phyloP scores from a whole-genome alignment of 257 asterid genomes.

The Petrea volubilis region DNA sequence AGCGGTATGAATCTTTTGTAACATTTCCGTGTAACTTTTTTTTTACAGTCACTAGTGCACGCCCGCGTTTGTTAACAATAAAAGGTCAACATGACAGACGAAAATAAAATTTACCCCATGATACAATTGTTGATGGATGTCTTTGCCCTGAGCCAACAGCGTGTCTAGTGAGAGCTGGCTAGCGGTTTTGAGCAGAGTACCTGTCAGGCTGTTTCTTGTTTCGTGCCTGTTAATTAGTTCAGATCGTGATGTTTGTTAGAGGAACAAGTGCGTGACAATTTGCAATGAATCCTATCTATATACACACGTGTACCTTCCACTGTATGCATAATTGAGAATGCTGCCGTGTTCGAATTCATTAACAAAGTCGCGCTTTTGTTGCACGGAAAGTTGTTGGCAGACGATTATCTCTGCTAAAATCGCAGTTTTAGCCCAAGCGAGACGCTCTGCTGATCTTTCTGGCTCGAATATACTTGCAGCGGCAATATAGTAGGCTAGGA shows the following conservation, averaged over 20 bases:
- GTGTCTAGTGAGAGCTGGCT: constrained; percentile 62
- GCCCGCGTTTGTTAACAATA: too few relatives aligned
- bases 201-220: constrained; percentile 40
- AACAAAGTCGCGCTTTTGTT: constrained; percentile 43
- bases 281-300: too few relatives aligned
- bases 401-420: constrained; percentile 45
- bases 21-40: too few relatives aligned
- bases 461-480: constrained; percentile 67
- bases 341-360: constrained; percentile 37
- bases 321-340: constrained; percentile 23
- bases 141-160: constrained; percentile 50
- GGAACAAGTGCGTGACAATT: too few relatives aligned
- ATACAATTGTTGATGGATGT: constrained; percentile 48
- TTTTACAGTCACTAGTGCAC: too few relatives aligned
- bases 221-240: constrained; percentile 34
- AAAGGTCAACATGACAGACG: too few relatives aligned
- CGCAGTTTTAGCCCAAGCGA: constrained; percentile 77
- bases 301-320: constrained; percentile 64
- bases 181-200: constrained; percentile 42
- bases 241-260: too few relatives aligned
- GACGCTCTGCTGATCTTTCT: constrained; percentile 51
- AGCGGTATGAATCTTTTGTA: too few relatives aligned
- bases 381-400: constrained; percentile 14
- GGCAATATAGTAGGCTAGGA: constrained; percentile 47
- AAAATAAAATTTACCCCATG: constrained; percentile 65